Conservation (phyloP, 176 grass and related monocot species). For the Juncus effusus region DNA sequence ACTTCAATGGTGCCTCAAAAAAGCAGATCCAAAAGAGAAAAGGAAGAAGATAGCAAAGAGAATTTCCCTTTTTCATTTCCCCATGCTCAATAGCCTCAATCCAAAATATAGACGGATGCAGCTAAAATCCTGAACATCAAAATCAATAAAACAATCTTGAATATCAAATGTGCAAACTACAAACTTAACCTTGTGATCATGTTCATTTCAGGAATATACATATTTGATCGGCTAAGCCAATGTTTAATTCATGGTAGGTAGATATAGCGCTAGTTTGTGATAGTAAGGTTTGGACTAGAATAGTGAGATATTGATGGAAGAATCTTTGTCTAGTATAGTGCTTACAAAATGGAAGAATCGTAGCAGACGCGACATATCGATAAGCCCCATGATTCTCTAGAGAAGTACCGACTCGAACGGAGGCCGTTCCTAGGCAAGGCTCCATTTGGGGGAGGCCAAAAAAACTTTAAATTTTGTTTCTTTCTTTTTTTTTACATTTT, state of each 20-base stretch:
- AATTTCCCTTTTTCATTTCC: slow-evolving; percentile 5
- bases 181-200: too few relatives aligned
- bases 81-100: too few relatives aligned
- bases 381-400: slow-evolving; percentile 31
- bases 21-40: slow-evolving; percentile 27
- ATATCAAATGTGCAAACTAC: too few relatives aligned
- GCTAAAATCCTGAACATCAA: too few relatives aligned
- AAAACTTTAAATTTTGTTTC: neutral
- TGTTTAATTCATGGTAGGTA: too few relatives aligned
- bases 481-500: neutral
- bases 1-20: slow-evolving; percentile 15
- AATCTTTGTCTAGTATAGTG: slow-evolving; percentile 53
- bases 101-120: too few relatives aligned
- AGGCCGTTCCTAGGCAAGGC: slow-evolving; percentile 42
- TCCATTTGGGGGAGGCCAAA: slow-evolving; percentile 79
- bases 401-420: slow-evolving; percentile 23
- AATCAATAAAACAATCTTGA: too few relatives aligned
- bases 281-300: neutral
- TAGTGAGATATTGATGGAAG: slow-evolving; percentile 52
- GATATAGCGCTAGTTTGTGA: too few relatives aligned
- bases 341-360: slow-evolving; percentile 52
- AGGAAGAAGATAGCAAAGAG: slow-evolving; percentile 24
- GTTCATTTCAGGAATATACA: neutral
- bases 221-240: neutral
- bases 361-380: slow-evolving; percentile 38